phyloP scores from a whole-genome alignment of 2,329 filamentous ascomycete genomes.

The Cercospora brassicicola region DNA sequence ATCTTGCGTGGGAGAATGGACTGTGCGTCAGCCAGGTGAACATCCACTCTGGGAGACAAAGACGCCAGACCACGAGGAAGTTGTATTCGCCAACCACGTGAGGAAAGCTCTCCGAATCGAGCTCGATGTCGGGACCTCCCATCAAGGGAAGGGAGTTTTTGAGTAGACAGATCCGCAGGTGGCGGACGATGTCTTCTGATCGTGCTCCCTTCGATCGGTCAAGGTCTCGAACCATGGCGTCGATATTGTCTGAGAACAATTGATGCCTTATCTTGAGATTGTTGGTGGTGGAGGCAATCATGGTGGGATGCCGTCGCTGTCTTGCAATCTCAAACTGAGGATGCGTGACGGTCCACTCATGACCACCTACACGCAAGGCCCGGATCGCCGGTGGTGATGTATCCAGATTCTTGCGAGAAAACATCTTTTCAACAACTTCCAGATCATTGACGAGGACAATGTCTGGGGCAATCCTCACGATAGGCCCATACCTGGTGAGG shows the following conservation, averaged over 20 bases:
- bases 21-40: neutral
- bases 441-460: neutral
- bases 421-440: neutral
- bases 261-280: neutral
- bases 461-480: neutral
- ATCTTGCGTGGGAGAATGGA: neutral
- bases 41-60: neutral
- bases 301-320: neutral
- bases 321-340: neutral
- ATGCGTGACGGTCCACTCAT: conserved; percentile 12
- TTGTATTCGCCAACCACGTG: neutral
- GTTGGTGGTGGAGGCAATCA: neutral
- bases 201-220: neutral
- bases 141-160: neutral
- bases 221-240: neutral
- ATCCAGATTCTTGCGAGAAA: conserved; percentile 6
- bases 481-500: neutral
- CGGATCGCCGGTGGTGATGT: conserved; percentile 7
- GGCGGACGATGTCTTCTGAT: neutral
- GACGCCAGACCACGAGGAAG: neutral
- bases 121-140: neutral
- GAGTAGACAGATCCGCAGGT: neutral
- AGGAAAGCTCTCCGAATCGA: neutral
- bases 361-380: conserved; percentile 10
- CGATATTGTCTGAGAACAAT: neutral